Evolutionary conservation across 331 rosid genomes (phyloP).

Genomic region (Stylosanthes scabra): DNA sequence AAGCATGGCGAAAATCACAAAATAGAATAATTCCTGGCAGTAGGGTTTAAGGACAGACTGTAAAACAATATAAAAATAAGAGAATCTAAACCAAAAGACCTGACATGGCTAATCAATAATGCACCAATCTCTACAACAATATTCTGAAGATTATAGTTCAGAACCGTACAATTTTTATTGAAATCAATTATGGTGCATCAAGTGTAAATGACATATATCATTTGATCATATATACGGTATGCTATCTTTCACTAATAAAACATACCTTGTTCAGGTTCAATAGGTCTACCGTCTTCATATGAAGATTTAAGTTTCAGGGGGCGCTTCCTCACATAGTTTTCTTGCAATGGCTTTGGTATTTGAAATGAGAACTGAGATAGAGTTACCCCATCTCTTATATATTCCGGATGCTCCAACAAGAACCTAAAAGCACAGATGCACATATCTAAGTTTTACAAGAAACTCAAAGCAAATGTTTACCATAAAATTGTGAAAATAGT

Average conservation of each 20-base stretch:
- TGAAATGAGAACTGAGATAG: constrained; percentile 78
- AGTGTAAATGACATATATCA: constrained; percentile 10
- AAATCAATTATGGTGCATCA: constrained; percentile 8
- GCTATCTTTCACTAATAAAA: background rate
- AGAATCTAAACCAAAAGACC: constrained; percentile 1
- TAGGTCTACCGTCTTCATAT: constrained; percentile 41
- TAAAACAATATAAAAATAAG: constrained; percentile 6
- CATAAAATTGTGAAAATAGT: background rate
- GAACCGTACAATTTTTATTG: background rate
- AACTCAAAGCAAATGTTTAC: constrained; percentile 3
- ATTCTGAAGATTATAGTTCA: constrained; percentile 14
- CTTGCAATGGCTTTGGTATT: constrained; percentile 82
- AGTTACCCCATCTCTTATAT: constrained; percentile 55
- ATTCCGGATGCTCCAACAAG: constrained; percentile 83
- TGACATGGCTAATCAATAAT: background rate
- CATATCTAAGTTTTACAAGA: constrained; percentile 9
- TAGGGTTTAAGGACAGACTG: constrained; percentile 25
- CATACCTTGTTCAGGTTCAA: constrained; percentile 67
- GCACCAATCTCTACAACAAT: background rate
- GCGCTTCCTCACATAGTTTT: constrained; percentile 90
- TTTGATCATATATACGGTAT: background rate
- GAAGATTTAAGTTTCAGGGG: constrained; percentile 52
- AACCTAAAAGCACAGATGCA: constrained; percentile 53
- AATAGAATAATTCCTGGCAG: background rate
- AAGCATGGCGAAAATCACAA: background rate